Evolutionary conservation across 306 rosid genomes (phyloP).

Genomic region (Sindora glabra): DNA sequence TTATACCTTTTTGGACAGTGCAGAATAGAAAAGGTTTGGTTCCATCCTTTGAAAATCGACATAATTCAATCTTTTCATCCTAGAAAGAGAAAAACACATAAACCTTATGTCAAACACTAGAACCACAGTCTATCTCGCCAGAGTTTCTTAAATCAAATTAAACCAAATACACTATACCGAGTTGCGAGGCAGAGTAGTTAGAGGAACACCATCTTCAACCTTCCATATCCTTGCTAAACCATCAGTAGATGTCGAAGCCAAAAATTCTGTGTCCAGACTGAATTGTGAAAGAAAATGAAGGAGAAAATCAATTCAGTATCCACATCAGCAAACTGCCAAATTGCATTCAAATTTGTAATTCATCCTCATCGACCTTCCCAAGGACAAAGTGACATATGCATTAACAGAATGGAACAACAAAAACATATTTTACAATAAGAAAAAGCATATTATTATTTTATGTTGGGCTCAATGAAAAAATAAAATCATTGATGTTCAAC

Average conservation of each 20-base stretch:
- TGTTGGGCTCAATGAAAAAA: not conserved
- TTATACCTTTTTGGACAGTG: conserved; percentile 64
- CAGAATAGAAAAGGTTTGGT: conserved; percentile 89
- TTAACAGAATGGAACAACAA: not conserved
- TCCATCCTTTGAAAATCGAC: conserved; percentile 93
- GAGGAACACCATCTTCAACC: conserved; percentile 71
- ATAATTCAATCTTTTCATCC: conserved; percentile 89
- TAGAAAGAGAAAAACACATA: conserved; percentile 12
- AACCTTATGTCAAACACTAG: not conserved
- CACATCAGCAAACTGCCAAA: conserved; percentile 10
- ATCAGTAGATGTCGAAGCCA: conserved; percentile 85
- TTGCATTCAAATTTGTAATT: too few species aligned
- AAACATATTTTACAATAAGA: not conserved
- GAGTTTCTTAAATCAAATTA: not conserved
- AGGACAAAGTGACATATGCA: not conserved
- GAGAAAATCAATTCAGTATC: conserved; percentile 7
- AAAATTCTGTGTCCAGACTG: conserved; percentile 84
- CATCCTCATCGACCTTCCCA: not conserved
- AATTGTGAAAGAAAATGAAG: conserved; percentile 21
- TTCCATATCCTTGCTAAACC: conserved; percentile 93
- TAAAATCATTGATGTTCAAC: not conserved
- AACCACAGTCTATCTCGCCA: not conserved
- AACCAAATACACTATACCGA: conserved; percentile 33
- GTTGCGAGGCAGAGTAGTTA: conserved; percentile 67
- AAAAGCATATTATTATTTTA: not conserved